Conservation (phyloP, 345 rosid species). For the Arabis hirsuta region DNA sequence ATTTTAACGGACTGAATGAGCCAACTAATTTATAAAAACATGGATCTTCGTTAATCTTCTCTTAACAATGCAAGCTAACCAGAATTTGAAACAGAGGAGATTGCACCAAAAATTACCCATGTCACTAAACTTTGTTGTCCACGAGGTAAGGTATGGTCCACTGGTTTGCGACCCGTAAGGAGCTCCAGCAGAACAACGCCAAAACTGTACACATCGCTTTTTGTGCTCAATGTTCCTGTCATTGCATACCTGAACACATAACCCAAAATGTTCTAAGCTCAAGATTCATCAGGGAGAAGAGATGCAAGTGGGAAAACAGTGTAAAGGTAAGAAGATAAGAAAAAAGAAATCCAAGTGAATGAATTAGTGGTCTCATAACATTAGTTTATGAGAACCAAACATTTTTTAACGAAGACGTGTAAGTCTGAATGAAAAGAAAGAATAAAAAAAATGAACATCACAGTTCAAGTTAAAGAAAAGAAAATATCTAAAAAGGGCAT, state of each 20-base stretch:
- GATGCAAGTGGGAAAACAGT: not conserved
- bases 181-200: conserved; percentile 85
- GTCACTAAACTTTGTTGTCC: conserved; percentile 86
- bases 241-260: conserved; percentile 65
- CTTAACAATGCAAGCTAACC: not conserved
- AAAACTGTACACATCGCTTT: conserved; percentile 85
- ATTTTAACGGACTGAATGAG: not conserved
- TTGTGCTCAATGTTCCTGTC: conserved; percentile 77
- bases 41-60: not conserved
- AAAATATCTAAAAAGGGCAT: conserved; percentile 36
- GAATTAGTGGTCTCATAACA: not conserved
- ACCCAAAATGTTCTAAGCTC: conserved; percentile 6
- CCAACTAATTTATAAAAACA: not conserved
- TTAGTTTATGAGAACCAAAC: not conserved
- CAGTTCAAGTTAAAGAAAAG: not conserved
- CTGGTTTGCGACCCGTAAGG: conserved; percentile 81
- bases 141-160: conserved; percentile 84
- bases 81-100: conserved; percentile 1
- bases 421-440: not conserved
- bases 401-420: not conserved
- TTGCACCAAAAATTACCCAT: conserved; percentile 56
- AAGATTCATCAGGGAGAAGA: conserved; percentile 3
- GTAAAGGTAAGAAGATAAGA: not conserved
- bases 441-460: not conserved
- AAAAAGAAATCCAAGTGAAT: not conserved